A percentile compares a stretch with the other conserved stretches of the same genome.
These are phyloP conservation scores for Trifolium dubium DNA, from an alignment of 306 rosid species.

Conservation along the genomic window DNA sequence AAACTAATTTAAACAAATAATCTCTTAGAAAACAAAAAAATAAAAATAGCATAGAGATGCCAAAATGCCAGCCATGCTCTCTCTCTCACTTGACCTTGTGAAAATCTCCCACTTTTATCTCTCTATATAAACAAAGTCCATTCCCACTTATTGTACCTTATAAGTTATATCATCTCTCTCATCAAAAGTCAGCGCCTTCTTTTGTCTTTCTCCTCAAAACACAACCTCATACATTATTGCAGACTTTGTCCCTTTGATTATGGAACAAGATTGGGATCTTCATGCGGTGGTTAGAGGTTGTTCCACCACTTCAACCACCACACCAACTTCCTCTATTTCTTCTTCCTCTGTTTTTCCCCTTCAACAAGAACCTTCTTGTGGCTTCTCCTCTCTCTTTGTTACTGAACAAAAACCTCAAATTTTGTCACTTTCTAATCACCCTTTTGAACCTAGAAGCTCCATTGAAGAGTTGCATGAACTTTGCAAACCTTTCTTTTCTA, in stretches of 20 bases:
- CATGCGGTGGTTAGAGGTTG: slow-evolving; percentile 92
- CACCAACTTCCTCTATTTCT: slow-evolving; percentile 29
- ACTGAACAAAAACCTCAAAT: slow-evolving; percentile 40
- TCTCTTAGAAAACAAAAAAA: background rate
- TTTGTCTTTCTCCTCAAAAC: slow-evolving; percentile 46
- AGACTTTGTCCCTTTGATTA: slow-evolving; percentile 42
- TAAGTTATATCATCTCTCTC: slow-evolving; percentile 45
- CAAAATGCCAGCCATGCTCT: slow-evolving; percentile 45
- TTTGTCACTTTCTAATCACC: slow-evolving; percentile 51
- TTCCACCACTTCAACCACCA: slow-evolving; percentile 27
- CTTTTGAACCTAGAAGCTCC: slow-evolving; percentile 46
- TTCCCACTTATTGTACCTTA: slow-evolving; percentile 40
- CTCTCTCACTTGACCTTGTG: slow-evolving; percentile 27
- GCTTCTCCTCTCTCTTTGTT: slow-evolving; percentile 36
- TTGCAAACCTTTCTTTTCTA: slow-evolving; percentile 80
- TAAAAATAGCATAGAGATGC: slow-evolving; percentile 52
- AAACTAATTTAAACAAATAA: no score
- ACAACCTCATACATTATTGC: slow-evolving; percentile 33
- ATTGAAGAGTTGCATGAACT: slow-evolving; percentile 83
- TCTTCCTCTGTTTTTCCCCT: slow-evolving; percentile 38
- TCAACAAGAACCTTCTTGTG: slow-evolving; percentile 22
- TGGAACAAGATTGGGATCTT: slow-evolving; percentile 95
- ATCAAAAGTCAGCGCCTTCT: slow-evolving; percentile 64
- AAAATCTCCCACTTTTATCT: slow-evolving; percentile 30
- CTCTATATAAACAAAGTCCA: slow-evolving; percentile 47